phyloP scores from a whole-genome alignment of 495 filamentous ascomycete genomes.

The Neurospora africana region DNA sequence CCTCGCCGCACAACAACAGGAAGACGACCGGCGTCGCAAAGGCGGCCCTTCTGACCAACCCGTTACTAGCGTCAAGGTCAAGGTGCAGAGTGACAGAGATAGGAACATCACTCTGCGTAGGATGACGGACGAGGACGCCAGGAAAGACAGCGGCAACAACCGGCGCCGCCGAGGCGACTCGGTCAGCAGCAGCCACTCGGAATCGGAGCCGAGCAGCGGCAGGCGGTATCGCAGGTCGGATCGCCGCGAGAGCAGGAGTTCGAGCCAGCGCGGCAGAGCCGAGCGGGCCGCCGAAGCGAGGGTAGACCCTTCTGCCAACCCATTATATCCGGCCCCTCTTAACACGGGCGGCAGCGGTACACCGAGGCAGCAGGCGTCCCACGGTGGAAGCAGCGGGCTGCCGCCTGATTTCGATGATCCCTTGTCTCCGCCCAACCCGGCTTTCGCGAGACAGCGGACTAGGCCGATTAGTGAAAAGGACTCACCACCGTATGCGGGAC shows the following conservation, averaged over 20 bases:
- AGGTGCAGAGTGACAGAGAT: conserved; percentile 63
- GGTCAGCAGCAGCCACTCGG: conserved; percentile 37
- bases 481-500: conserved; percentile 43
- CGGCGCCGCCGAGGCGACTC: conserved; percentile 33
- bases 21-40: conserved; percentile 28
- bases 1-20: conserved; percentile 21
- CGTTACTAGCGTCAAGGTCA: conserved; percentile 55
- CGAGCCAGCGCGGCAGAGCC: conserved; percentile 25
- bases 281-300: conserved; percentile 30
- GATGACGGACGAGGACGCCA: conserved; percentile 70
- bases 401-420: conserved; percentile 13
- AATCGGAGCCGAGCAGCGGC: conserved; percentile 29
- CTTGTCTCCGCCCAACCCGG: conserved; percentile 36
- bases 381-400: neutral
- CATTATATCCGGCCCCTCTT: conserved; percentile 2
- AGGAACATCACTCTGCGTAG: conserved; percentile 71
- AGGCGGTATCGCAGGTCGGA: conserved; percentile 28
- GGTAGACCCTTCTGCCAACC: conserved; percentile 14
- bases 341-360: neutral
- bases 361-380: neutral
- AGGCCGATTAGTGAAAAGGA: conserved; percentile 27
- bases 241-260: conserved; percentile 23
- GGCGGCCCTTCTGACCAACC: conserved; percentile 45
- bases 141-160: conserved; percentile 10
- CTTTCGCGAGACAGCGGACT: conserved; percentile 24